These are phyloP conservation scores for Rutstroemia sp. DNA, from an alignment of 2,329 filamentous ascomycete species.

Conservation along the genomic window DNA sequence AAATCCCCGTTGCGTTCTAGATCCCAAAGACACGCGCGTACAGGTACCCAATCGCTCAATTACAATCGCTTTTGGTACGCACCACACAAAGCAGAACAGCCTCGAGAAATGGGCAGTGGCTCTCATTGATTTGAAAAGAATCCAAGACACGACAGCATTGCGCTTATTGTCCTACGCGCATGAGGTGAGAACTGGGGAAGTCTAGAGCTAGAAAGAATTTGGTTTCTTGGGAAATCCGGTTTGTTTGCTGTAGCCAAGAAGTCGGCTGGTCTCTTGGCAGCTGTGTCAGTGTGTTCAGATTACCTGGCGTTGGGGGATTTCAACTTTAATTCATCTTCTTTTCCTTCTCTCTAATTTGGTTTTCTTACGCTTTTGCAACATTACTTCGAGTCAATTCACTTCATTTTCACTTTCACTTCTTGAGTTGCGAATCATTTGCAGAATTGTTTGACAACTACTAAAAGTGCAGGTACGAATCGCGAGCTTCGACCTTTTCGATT, in stretches of 20 bases:
- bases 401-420: not conserved
- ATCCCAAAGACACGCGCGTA: too few species aligned
- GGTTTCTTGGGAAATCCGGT: not conserved
- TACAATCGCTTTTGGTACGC: too few species aligned
- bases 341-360: not conserved
- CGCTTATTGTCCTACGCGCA: too few species aligned
- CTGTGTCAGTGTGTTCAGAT: not conserved
- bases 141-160: too few species aligned
- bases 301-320: not conserved
- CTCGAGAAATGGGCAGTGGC: too few species aligned
- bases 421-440: not conserved
- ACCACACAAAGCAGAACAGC: too few species aligned
- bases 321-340: not conserved
- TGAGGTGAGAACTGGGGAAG: not conserved
- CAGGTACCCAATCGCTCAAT: too few species aligned
- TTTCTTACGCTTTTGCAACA: not conserved
- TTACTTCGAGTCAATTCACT: not conserved
- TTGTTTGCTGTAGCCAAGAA: slow-evolving; percentile 2
- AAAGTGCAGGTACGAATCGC: slow-evolving; percentile 1
- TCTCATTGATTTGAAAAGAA: too few species aligned
- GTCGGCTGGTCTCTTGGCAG: slow-evolving; percentile 6
- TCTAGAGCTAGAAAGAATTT: not conserved
- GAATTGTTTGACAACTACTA: not conserved
- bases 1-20: too few species aligned
- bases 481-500: not conserved